Percentiles rank a stretch among this genome's conserved stretches.
These are phyloP conservation scores for Dactylellina haptotyla DNA, from an alignment of 2,329 filamentous ascomycete species.

Conservation along the genomic window DNA sequence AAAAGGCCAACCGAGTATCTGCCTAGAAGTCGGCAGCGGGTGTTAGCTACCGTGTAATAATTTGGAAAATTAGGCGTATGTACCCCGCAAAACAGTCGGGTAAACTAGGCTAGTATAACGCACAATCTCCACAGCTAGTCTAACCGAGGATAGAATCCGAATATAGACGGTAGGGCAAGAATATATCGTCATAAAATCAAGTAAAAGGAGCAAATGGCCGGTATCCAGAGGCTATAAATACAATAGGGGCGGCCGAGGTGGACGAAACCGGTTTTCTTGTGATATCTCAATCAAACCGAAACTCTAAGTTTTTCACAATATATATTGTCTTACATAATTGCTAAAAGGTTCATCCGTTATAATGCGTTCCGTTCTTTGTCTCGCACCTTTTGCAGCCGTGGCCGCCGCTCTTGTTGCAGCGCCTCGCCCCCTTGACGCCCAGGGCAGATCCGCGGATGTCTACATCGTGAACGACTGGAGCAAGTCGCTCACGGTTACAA, in stretches of 20 bases:
- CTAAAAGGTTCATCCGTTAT: background rate
- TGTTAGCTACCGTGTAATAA: background rate
- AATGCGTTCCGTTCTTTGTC: slow-evolving; percentile 32
- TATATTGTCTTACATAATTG: no score
- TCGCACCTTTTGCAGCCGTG: slow-evolving; percentile 23
- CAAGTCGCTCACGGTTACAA: slow-evolving; percentile 18
- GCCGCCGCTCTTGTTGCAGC: slow-evolving; percentile 39
- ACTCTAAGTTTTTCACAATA: no score
- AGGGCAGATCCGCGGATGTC: slow-evolving; percentile 25
- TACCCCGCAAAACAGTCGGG: slow-evolving; percentile 5
- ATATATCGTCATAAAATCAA: no score
- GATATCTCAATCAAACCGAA: no score
- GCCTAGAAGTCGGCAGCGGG: slow-evolving; percentile 5
- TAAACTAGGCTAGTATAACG: no score
- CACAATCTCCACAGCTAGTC: no score
- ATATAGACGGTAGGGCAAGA: no score
- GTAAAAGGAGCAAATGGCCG: no score
- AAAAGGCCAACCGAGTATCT: slow-evolving; percentile 15
- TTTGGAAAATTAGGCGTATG: background rate
- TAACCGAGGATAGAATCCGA: no score
- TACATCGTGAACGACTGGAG: slow-evolving; percentile 33
- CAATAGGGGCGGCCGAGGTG: no score
- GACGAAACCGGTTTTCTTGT: no score
- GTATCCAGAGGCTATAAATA: no score
- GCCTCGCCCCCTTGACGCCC: slow-evolving; percentile 9